phyloP scores from a whole-genome alignment of 371 early-diverging fungal genomes.

The Coemansia sp. region DNA sequence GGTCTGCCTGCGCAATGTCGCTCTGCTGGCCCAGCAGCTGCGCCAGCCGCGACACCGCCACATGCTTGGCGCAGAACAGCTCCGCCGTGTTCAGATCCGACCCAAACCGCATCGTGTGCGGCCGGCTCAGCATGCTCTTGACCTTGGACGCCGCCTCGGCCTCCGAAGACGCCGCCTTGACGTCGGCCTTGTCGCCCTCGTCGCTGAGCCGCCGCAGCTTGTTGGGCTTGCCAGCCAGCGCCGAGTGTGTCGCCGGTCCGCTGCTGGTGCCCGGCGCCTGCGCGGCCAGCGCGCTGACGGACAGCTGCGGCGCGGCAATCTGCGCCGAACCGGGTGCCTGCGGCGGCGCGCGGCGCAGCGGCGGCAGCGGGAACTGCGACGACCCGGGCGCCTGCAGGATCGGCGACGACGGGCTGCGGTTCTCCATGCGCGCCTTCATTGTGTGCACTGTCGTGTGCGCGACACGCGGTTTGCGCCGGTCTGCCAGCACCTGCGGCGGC shows the following conservation, averaged over 20 bases:
- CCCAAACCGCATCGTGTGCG: constrained; percentile 59
- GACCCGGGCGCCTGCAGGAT: constrained; percentile 14
- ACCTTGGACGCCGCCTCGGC: constrained; percentile 38
- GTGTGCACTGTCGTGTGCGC: constrained; percentile 48
- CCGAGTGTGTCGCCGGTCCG: neutral
- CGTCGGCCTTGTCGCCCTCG: constrained; percentile 6
- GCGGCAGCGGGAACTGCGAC: constrained; percentile 11
- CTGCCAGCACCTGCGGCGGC: constrained; percentile 50
- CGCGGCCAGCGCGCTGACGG: constrained; percentile 11
- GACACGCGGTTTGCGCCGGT: constrained; percentile 52
- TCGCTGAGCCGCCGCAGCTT: constrained; percentile 42
- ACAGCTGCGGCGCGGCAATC: constrained; percentile 17
- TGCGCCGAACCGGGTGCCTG: neutral
- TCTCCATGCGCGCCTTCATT: constrained; percentile 52
- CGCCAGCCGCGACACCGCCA: constrained; percentile 76
- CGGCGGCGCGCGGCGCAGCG: constrained; percentile 22
- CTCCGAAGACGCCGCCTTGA: constrained; percentile 10
- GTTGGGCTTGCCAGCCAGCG: constrained; percentile 21
- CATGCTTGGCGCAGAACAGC: constrained; percentile 80
- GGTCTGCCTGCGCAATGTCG: constrained; percentile 68
- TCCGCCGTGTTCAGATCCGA: constrained; percentile 82
- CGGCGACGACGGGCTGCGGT: constrained; percentile 35
- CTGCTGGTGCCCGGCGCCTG: constrained; percentile 11
- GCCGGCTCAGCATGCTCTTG: constrained; percentile 48
- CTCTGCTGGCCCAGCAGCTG: constrained; percentile 66